phyloP scores from a whole-genome alignment of 2,329 filamentous ascomycete species.

The Phoma herbarum region DNA sequence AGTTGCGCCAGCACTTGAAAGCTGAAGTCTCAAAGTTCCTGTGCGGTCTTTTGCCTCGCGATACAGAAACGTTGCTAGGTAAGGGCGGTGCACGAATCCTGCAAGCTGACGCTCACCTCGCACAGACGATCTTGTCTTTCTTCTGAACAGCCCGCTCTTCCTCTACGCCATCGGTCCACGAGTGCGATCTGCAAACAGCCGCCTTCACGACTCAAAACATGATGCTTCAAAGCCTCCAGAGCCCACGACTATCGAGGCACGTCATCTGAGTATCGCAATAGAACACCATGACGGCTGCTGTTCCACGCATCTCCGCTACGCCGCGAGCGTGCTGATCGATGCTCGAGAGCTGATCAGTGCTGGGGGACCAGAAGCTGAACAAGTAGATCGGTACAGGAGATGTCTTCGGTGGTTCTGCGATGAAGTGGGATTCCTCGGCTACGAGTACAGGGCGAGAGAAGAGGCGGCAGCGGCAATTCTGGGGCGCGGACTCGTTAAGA shows the following conservation, averaged over 20 bases:
- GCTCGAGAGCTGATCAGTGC: background rate
- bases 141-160: conserved; percentile 4
- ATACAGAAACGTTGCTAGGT: background rate
- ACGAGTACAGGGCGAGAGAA: background rate
- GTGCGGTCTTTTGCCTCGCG: background rate
- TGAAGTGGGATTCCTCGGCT: background rate
- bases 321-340: background rate
- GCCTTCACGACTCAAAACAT: background rate
- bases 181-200: background rate
- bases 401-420: conserved; percentile 1
- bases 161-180: background rate
- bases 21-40: background rate
- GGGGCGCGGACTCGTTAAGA: background rate
- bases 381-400: too few species aligned
- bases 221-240: background rate
- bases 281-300: background rate
- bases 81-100: background rate
- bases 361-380: background rate
- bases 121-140: background rate
- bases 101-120: background rate
- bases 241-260: background rate
- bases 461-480: background rate
- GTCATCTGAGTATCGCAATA: background rate
- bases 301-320: background rate
- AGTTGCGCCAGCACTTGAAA: background rate